phyloP scores from a whole-genome alignment of 192 early-diverging fungal species.

The Coemansia sp. region DNA sequence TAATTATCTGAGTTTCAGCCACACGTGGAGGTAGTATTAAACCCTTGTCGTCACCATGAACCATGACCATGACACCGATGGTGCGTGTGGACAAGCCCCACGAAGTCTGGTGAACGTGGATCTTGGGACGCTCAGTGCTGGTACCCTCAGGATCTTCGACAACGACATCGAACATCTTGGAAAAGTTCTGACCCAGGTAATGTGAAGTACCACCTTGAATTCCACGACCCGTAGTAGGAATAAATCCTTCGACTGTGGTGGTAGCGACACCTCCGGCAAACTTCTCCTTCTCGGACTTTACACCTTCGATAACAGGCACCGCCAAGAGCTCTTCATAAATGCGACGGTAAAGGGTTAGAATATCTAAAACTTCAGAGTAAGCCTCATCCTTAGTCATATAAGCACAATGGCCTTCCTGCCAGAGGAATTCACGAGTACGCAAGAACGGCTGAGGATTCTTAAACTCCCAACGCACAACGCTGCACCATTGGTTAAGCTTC shows the following conservation, averaged over 20 bases:
- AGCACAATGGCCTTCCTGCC: constrained; percentile 99
- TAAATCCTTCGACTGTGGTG: constrained; percentile 96
- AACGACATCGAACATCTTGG: constrained; percentile 97
- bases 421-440: constrained; percentile 98
- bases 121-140: constrained; percentile 59
- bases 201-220: constrained; percentile 99
- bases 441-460: constrained; percentile 99
- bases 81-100: constrained; percentile 98
- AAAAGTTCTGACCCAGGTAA: constrained; percentile 99
- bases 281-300: constrained; percentile 99
- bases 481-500: constrained; percentile 98
- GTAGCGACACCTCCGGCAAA: constrained; percentile 98
- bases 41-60: constrained; percentile 98
- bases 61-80: constrained; percentile 99
- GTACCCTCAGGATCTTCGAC: constrained; percentile 69
- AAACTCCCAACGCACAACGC: constrained; percentile 99
- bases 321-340: constrained; percentile 97
- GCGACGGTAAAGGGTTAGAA: constrained; percentile 92
- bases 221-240: constrained; percentile 94
- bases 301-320: constrained; percentile 92
- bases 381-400: constrained; percentile 88
- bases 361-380: constrained; percentile 80
- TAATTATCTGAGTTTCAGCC: constrained; percentile 82
- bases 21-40: constrained; percentile 95
- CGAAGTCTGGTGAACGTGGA: constrained; percentile 96